Evolutionary conservation across 2,329 filamentous ascomycete genomes (phyloP), one percentile per base, ranked within the genome.

Genomic region (Fusarium papillatum): DNA sequence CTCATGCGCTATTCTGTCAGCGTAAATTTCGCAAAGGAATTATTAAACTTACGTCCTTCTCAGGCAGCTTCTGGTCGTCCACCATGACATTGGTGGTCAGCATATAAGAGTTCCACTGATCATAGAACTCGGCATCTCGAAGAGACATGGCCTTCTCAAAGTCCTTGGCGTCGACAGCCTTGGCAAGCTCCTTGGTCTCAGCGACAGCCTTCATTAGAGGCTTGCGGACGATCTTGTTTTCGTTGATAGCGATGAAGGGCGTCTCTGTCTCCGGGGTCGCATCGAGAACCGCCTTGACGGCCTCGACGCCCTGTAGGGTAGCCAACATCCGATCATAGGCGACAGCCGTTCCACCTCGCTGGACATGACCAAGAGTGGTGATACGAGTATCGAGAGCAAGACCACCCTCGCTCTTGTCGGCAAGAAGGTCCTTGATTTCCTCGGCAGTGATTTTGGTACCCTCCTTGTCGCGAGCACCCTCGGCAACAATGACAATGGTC

Each of bases 401-500:
- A 14, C 94, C 92, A 13, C 82, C 81, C 34, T 85, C 82, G 24
- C 94, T 87, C 81, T 91, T 91, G 81, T 93, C 90, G 43, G 95
- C 93, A n/a, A 99, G 91, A 63, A 98, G 91, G 78, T 96, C 91
- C 84, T 97, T 98, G 84, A 99, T 94, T 85, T 94, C 93, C 22
- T 89, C 87, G 13, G 95, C 92, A 1, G 92, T 92, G 80, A 99
- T 98, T 85, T 95, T 96, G 82, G 93, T 94, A 70, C 98, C 91
- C 65, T 96, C 86, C 75, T 90, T 90, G 85, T 98, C 96, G 77
- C 96, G 93, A 59, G 97, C 97, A 77, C 97, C 97, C 86, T 99
- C 97, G 64, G 97, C 97, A 64, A 99, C 94, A 80, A 99, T 98
- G 80, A 99, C 96, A 80, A 98, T 98, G 2, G 97, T 98, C 88